Evolutionary conservation across 2,329 filamentous ascomycete species (phyloP), one percentile per base, ranked within the genome.

Genomic region (Stagonosporopsis cucurbitacearum): DNA sequence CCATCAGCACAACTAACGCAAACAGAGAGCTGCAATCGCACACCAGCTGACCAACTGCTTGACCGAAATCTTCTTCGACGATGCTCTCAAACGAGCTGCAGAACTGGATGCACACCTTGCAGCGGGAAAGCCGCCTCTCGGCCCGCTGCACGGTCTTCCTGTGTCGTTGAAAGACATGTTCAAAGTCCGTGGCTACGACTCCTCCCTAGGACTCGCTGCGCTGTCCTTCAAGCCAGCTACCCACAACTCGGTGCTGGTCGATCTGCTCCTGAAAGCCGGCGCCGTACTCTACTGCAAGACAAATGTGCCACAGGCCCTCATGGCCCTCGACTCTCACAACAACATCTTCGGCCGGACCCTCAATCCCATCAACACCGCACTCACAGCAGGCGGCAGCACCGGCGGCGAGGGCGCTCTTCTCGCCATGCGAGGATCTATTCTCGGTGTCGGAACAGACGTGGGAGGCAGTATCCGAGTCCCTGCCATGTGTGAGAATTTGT

Each of bases 371-470:
- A 82, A 83, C 54, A 71, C 66, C 8, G 64, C 70, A 2, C 70
- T 83, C 17, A 84, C 82, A 4, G 79, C 81, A 2, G 82, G 82
- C 3, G 82, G 82, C 8, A 81, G 77, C 56, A 80, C 78, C 3
- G 82, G 82, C 9, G 82, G 82, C 17, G 82, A 84, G 68, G 81
- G 79, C 19, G 81, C 82, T 2, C 69, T 85, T 3, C 46, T 84
- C 2, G 80, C 78, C 0, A 76, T 81, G 63, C 68, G 78, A 19
- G 82, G 82, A 0, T 80, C 77, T 9, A 59, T 81, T 0, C 61
- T 84, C 0, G 82, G 82, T 3, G 77, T 84, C 1, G 82, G 82
- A 2, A 84, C 82, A 3, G 82, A 85, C 62, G 79, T 84, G 7
- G 82, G 82, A n/a, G 81, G 82, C 8, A 79, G 75, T 2, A 81